Evolutionary conservation across 106 monocot genomes (phyloP), one percentile per base, ranked within the genome.

Genomic region (Dactylorhiza incarnata): DNA sequence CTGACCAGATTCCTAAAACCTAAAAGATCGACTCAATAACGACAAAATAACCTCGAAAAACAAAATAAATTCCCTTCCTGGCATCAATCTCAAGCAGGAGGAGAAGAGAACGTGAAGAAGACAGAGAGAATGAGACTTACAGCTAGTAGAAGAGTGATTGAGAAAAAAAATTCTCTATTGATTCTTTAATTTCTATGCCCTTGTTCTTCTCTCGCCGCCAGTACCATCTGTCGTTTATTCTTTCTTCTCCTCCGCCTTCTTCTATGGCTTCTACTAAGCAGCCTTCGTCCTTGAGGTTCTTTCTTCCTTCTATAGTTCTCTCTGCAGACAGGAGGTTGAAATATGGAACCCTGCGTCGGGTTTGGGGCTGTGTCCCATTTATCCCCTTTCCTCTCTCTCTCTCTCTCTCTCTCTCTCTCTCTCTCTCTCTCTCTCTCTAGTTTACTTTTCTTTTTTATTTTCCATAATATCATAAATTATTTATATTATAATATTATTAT

Each of bases 301-400:
- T 49, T 48, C 22, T 7, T 49, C 22, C 72, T 48, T 23, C 72
- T 49, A 3, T 22, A 37, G 37, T 37, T 37, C 37, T 37, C 37
- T 37, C 37, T 37, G 29, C 52, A 74, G 68, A 72, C n/a, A n/a
- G 49, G 49, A 22, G 23, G n/a, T 69, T 69, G 69, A 69, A 69
- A 69, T 69, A 43, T 69, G 14, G 43, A 69, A 45, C 69, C 26
- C 67, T 45, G 69, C 43, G 45, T 69, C 45, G 69, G 69, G 45
- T 69, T 69, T 46, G 69, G 69, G 45, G 69, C 0, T 17, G 69
- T 9, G 45, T 69, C 69, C 45, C 45, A 69, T 69, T 69, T 69
- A 69, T 69, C 69, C 45, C 24, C 69, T 5, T 69, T 16, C 44
- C 43, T 1, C 45, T 44, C 44, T 19, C 69, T 8, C 67, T 37